These are phyloP conservation scores for Mycena crocata DNA, from an alignment of 768 basidiomycete genomes.

Conservation along the genomic window DNA sequence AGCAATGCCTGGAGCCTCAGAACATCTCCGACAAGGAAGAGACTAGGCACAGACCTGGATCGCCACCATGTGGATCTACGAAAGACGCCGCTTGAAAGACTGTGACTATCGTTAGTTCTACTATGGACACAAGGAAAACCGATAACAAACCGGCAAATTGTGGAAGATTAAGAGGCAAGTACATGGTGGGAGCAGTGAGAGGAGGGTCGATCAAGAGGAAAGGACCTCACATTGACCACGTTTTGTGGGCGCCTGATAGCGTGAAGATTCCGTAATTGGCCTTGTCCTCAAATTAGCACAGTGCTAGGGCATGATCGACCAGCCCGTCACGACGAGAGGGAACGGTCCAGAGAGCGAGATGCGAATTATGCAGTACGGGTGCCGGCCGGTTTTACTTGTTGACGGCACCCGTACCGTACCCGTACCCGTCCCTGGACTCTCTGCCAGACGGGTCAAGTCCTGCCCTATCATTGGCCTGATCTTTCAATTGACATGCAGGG, in stretches of 20 bases:
- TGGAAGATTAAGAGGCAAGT: background rate
- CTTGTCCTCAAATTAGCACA: constrained; percentile 2
- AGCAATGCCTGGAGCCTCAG: background rate
- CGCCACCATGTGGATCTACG: background rate
- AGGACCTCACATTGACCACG: constrained; percentile 16
- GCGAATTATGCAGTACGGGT: too few species aligned
- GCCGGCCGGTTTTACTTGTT: too few species aligned
- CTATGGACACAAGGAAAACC: background rate
- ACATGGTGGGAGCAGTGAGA: background rate
- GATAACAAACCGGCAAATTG: background rate
- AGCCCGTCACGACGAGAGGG: too few species aligned
- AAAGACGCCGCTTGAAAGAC: background rate
- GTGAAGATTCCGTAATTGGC: background rate
- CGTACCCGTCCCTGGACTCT: too few species aligned
- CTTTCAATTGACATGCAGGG: too few species aligned
- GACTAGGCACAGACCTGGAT: background rate
- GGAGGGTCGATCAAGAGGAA: too few species aligned
- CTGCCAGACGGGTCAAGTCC: too few species aligned
- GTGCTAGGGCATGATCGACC: too few species aligned
- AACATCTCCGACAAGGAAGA: background rate
- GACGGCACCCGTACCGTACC: too few species aligned
- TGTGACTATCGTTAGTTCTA: background rate
- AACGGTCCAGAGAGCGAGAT: too few species aligned
- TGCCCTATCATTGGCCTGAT: too few species aligned
- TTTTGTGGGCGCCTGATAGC: background rate